Percentiles rank a stretch among this genome's conserved stretches.
These are phyloP conservation scores for Neonectria hederae DNA, from an alignment of 2,329 filamentous ascomycete species.

Conservation along the genomic window DNA sequence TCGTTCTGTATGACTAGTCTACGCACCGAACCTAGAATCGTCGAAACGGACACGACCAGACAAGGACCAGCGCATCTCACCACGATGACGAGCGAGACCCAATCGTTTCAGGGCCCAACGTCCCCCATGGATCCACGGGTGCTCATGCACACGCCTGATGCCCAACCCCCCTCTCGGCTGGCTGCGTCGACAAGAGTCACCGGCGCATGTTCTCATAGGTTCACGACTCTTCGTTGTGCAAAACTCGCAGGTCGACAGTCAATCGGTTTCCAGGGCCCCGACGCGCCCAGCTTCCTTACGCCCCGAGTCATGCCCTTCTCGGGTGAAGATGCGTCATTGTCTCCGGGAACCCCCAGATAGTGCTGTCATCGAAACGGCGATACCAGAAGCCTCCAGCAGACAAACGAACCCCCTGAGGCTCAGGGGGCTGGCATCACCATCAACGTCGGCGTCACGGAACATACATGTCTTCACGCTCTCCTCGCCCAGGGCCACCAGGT, in stretches of 20 bases:
- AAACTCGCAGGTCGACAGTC: constrained; percentile 13
- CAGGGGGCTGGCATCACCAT: constrained; percentile 15
- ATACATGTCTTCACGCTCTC: constrained; percentile 10
- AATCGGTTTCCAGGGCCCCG: constrained; percentile 3
- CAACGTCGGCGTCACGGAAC: constrained; percentile 22
- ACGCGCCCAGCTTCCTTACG: constrained; percentile 7
- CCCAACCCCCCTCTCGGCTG: constrained; percentile 34
- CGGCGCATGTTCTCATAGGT: constrained; percentile 16
- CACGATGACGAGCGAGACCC: constrained; percentile 25
- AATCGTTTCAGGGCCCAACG: constrained; percentile 22
- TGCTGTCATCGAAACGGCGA: constrained; percentile 16
- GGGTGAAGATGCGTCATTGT: constrained; percentile 19
- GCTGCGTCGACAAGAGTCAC: constrained; percentile 20
- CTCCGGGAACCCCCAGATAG: constrained; percentile 19
- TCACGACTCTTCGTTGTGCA: constrained; percentile 11
- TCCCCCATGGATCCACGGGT: constrained; percentile 19
- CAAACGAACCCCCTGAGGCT: constrained; percentile 5
- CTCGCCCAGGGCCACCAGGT: constrained; percentile 17
- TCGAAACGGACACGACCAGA: constrained; percentile 16
- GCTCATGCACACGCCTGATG: constrained; percentile 37
- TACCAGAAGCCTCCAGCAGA: constrained; percentile 29
- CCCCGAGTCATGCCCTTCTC: constrained; percentile 24
- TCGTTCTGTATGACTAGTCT: constrained; percentile 15
- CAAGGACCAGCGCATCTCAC: constrained; percentile 26
- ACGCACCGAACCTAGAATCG: not conserved